Evolutionary conservation across 2,329 filamentous ascomycete species (phyloP).

Genomic region (Diaporthe aspalathi): DNA sequence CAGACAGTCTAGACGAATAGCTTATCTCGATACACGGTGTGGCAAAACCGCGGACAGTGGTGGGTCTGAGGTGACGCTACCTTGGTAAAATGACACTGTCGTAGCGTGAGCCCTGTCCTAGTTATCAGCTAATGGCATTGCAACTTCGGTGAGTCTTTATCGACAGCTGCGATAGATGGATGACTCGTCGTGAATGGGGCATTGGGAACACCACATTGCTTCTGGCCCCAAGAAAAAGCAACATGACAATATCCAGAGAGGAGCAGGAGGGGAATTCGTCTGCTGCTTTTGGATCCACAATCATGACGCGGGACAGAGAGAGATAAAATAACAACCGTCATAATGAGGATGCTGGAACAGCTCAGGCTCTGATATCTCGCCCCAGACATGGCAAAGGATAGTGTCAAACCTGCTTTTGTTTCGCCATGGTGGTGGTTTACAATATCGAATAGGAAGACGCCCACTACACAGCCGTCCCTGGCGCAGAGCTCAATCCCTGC

Average conservation of each 20-base stretch:
- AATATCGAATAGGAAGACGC: conserved; percentile 11
- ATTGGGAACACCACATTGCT: not conserved
- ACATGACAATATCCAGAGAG: not conserved
- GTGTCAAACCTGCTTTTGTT: conserved; percentile 3
- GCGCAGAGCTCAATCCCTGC: not conserved
- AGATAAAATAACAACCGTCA: not conserved
- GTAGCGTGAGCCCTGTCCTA: not conserved
- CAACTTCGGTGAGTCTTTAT: not conserved
- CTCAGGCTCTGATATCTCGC: not conserved
- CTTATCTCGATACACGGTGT: no score
- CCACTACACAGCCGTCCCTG: not conserved
- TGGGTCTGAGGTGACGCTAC: not conserved
- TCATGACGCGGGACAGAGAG: not conserved
- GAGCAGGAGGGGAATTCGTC: not conserved
- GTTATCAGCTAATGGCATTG: not conserved
- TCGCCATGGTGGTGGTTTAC: not conserved
- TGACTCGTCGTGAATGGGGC: not conserved
- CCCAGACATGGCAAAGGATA: not conserved
- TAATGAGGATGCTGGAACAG: not conserved
- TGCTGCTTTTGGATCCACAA: not conserved
- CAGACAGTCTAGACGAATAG: no score
- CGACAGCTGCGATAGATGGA: not conserved
- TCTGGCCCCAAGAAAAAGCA: not conserved
- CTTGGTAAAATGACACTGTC: not conserved
- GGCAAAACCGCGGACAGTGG: not conserved